A percentile compares a stretch with the other conserved stretches of the same genome.
phyloP scores from a whole-genome alignment of 2,329 filamentous ascomycete genomes.

The Pseudovirgaria hyperparasitica region DNA sequence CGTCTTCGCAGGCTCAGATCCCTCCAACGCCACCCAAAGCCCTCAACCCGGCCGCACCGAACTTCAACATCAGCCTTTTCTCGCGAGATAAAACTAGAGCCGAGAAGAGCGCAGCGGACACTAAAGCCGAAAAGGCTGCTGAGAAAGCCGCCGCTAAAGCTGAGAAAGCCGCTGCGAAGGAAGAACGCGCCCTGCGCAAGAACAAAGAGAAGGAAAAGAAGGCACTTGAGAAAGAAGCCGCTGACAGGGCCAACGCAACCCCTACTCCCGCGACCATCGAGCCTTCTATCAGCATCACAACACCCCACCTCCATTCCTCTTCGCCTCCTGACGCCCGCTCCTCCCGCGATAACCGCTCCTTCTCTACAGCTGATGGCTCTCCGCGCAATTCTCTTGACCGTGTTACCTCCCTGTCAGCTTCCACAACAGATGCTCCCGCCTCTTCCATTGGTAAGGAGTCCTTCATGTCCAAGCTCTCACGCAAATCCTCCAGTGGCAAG shows the following conservation, averaged over 20 bases:
- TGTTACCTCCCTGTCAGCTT: constrained; percentile 22
- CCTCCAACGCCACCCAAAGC: constrained; percentile 37
- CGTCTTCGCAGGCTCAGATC: constrained; percentile 39
- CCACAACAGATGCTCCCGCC: constrained; percentile 15
- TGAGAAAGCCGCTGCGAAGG: constrained; percentile 16
- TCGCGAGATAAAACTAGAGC: constrained; percentile 16
- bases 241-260: constrained; percentile 15
- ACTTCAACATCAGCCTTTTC: constrained; percentile 68
- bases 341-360: constrained; percentile 1
- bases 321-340: constrained; percentile 3
- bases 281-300: constrained; percentile 21
- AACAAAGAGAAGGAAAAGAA: constrained; percentile 17
- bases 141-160: constrained; percentile 24
- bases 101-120: constrained; percentile 16
- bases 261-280: constrained; percentile 25
- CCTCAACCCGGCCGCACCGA: constrained; percentile 80
- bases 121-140: constrained; percentile 17
- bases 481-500: constrained; percentile 34
- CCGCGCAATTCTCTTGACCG: constrained; percentile 29
- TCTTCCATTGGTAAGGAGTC: constrained; percentile 27
- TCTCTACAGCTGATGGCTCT: constrained; percentile 11
- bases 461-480: constrained; percentile 37
- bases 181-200: constrained; percentile 20
- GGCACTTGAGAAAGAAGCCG: constrained; percentile 12
- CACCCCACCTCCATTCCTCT: constrained; percentile 28